Base-by-base conservation (phyloP, 1,284 basidiomycete genomes). In the Vanrija humicola region DNA sequence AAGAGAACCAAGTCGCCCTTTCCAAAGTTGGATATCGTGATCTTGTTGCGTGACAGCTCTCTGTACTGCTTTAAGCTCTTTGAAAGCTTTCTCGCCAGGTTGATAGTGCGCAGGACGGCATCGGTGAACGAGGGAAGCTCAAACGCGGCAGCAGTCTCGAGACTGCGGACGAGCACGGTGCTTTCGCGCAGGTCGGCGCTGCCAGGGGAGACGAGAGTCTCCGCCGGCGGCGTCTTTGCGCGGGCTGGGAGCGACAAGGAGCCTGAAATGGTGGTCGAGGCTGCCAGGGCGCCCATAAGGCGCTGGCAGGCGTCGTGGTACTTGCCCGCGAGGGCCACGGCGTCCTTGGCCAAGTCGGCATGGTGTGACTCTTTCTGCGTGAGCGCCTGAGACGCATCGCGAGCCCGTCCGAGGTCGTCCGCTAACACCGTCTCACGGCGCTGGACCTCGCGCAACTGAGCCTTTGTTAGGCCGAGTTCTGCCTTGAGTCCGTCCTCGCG, bases 1-100 rank as follows among this genome's bases (percentile, higher is more conserved):
- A 98, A 99, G 38, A 99, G 80, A 0, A 93, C 76, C 49, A 98
- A 79, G 77, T 98, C 94, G 14, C 92, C 91, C 70, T 90, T 90
- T 5, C 86, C 81, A 66, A 97, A 97, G 77, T 92, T 91, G 64
- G 90, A 82, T 75, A 96, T 95, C 1, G 91, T 89, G 54, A 97
- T 93, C 78, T 94, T 95, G 57, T 92, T 89, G 74, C 89, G 90
- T 15, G 90, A 86, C 19, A 90, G 85, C 62, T 98, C 94, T 46
- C 91, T 83, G 62, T 95, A 95, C 65, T 90, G 87, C 71, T 90
- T 92, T 77, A 90, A 95, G 69, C 95, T 91, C 74, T 94, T 96
- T 76, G 91, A 88, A 88, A 92, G 98, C 74, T 94, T 96, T 56
- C 90, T 86, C 52, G 93, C 88, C n/a, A 88, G 85, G 6, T 84